Base-by-base conservation (phyloP, 208 protist genomes). In the Sergeia podlipaevii region DNA sequence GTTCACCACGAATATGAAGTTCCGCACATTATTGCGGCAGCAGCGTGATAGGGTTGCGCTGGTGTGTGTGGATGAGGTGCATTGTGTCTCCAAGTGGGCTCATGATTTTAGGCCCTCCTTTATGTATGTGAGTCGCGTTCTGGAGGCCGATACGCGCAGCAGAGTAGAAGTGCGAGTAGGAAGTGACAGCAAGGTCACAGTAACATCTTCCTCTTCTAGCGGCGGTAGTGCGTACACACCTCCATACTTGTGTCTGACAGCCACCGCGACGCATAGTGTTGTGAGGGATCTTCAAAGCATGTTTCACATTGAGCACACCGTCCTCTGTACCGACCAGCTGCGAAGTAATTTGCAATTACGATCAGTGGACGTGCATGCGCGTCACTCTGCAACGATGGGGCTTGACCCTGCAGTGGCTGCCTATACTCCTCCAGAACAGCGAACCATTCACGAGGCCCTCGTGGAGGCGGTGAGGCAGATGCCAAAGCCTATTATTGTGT, bases 1-100 rank as follows among this genome's bases (percentile, higher is more conserved):
- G 46, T 54, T 93, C 45, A 74, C 91, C 33, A 58, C 67, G 11
- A 70, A 79, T 46, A 63, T 57, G 24, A 30, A 51, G 17, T 55
- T 95, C 13, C 81, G 85, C 2, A 24, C 37, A 7, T 20, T 80
- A 15, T 23, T 93, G 4, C 38, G 65, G 46, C 43, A 52, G 33
- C 66, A 90, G 55, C 13, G 33, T 8, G 69, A 83, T 34, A 79
- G 89, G 4, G 63, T 95, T 10, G 83, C 80, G 5, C 74, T 95
- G 49, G 56, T 95, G 10, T 95, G 89, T 71, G 65, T 99, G 26
- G 97, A 99, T 64, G 97, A 99, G 68, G 96, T 90, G 33, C 97
- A 99, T 66, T 99, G 97, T 65, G 80, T 98, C 4, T 97, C 95
- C 0, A 79, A 97, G 53, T 98, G 96, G 96, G 91, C 91, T 4